Base-by-base conservation (phyloP, 2,329 filamentous ascomycete genomes). In the Aschersonia sp. region DNA sequence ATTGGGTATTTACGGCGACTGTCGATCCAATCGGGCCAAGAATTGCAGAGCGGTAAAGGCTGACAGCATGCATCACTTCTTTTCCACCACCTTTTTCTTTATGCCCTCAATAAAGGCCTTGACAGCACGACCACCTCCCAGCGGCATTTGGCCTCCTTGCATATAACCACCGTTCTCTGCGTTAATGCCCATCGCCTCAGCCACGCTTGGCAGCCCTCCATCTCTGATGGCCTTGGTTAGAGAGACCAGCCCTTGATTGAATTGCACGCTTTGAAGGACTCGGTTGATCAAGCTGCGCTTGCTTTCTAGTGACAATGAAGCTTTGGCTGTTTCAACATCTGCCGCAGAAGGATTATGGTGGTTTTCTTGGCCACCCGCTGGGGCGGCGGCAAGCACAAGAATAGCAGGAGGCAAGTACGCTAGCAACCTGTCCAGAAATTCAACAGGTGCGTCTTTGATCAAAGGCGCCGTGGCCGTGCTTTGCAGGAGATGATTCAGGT, bases 41-140 rank as follows among this genome's bases (percentile, higher is more conserved):
- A 22, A 22, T 22, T 4, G 22, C 14, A 14, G 14, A 14, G 14
- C 14, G 14, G 14, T 14, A 14, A 14, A 14, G 14, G 14, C 14
- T 22, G 22, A 22, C 22, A 22, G 22, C 22, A 22, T 22, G 47
- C 37, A 50, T 46, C 53, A 58, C 54, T 64, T 57, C 57, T 73
- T 65, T 49, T 83, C 76, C 66, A 85, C 75, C 1, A 88, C 83
- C 5, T 79, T 81, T 67, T 78, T 83, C 73, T 85, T 92, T 44
- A 96, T 81, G 4, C 90, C 92, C 48, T 94, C 79, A 29, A 98
- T 75, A 65, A 98, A 98, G 4, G 85, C 86, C 68, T 94, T 83
- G 2, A 98, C 81, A 10, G 90, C 90, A 56, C 92, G 83, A 5
- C 85, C 86, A 46, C 89, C 89, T 42, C 89, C 90, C 43, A 96